These are phyloP conservation scores for Aspergillus sp. DNA, from an alignment of 2,329 filamentous ascomycete species.

Conservation along the genomic window DNA sequence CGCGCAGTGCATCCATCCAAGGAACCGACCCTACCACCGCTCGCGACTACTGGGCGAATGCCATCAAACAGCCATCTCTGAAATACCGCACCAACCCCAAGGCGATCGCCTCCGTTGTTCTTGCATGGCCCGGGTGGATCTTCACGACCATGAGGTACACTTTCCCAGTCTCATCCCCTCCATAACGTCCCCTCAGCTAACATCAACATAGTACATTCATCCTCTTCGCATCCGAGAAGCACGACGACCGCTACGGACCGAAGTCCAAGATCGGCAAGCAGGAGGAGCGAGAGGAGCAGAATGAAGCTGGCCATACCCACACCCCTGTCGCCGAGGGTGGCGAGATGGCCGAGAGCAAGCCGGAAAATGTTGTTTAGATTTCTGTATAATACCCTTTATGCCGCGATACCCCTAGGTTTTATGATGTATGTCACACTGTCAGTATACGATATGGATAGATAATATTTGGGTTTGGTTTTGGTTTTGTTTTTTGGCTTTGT, in stretches of 20 bases:
- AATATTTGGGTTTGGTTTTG: neutral
- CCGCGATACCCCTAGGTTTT: neutral
- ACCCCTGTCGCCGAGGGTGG: neutral
- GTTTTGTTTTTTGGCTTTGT: no score
- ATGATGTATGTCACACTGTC: neutral
- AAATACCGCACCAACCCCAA: neutral
- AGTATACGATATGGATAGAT: neutral
- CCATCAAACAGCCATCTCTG: neutral
- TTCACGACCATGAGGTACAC: neutral
- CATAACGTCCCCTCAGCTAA: neutral
- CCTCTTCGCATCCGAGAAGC: slow-evolving; percentile 34
- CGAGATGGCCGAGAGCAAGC: neutral
- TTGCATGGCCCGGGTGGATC: neutral
- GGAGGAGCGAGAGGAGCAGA: neutral
- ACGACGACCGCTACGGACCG: slow-evolving; percentile 28
- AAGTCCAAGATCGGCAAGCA: slow-evolving; percentile 7
- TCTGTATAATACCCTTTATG: neutral
- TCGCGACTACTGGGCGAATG: neutral
- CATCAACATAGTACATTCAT: slow-evolving; percentile 16
- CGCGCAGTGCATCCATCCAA: neutral
- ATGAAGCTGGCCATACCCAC: neutral
- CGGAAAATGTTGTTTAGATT: neutral
- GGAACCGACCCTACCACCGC: neutral
- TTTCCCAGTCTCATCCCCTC: neutral
- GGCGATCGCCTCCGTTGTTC: neutral